Evolutionary conservation across 345 rosid genomes (phyloP).

Genomic region (Orychophragmus violaceus): DNA sequence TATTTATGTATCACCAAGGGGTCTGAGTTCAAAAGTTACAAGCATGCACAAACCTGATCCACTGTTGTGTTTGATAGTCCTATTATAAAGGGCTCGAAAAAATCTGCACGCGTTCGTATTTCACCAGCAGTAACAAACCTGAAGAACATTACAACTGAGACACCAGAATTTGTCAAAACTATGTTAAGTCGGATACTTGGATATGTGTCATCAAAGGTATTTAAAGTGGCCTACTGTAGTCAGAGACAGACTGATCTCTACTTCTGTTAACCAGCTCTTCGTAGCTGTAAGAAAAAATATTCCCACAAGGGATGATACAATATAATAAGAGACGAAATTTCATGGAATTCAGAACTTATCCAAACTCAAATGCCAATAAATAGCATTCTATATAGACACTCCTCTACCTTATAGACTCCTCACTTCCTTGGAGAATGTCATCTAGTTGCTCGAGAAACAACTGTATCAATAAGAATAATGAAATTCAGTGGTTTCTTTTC

Average conservation of each 20-base stretch:
- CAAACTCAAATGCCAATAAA: neutral
- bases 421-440: slow-evolving; percentile 72
- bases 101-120: slow-evolving; percentile 75
- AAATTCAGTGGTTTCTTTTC: no score
- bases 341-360: slow-evolving; percentile 7
- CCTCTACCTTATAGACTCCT: slow-evolving; percentile 61
- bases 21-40: neutral
- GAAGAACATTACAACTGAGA: slow-evolving; percentile 97
- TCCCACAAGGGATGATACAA: neutral
- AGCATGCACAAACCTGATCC: slow-evolving; percentile 78
- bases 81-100: slow-evolving; percentile 83
- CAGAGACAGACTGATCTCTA: slow-evolving; percentile 85
- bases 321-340: slow-evolving; percentile 2
- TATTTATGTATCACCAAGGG: neutral
- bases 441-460: slow-evolving; percentile 94
- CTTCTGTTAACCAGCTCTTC: slow-evolving; percentile 78
- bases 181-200: neutral
- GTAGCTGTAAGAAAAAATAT: slow-evolving; percentile 44
- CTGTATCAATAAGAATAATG: slow-evolving; percentile 38
- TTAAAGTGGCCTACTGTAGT: slow-evolving; percentile 61
- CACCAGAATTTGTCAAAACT: slow-evolving; percentile 41
- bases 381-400: neutral
- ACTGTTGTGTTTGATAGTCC: slow-evolving; percentile 82
- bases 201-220: slow-evolving; percentile 3
- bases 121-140: slow-evolving; percentile 98